These are phyloP conservation scores for Camelina hispida DNA, from an alignment of 345 rosid genomes.

Conservation along the genomic window DNA sequence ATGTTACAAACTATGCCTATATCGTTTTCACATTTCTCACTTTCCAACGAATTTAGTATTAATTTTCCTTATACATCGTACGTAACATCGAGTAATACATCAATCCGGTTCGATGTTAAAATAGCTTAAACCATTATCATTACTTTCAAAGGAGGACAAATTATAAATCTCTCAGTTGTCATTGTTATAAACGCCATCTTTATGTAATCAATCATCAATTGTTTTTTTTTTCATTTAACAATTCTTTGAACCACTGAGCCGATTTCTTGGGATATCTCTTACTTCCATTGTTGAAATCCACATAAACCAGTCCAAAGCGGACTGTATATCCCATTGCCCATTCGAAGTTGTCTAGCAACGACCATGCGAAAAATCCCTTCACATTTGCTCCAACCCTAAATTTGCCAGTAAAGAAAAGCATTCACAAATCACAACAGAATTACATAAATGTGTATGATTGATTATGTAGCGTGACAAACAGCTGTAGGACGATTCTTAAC, in stretches of 20 bases:
- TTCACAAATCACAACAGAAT: not conserved
- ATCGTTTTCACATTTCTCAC: not conserved
- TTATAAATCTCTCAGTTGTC: not conserved
- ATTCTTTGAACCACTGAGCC: constrained; percentile 39
- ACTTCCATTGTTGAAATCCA: constrained; percentile 44
- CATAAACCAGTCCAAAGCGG: constrained; percentile 51
- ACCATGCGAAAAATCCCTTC: constrained; percentile 54
- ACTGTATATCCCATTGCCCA: constrained; percentile 51
- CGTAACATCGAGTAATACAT: not conserved
- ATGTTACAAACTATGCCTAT: not conserved
- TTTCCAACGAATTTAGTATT: not conserved
- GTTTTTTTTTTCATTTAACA: constrained; percentile 30
- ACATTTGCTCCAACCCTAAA: constrained; percentile 51
- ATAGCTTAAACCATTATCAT: constrained; percentile 10
- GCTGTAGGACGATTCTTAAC: not conserved
- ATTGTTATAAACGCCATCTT: too few relatives aligned
- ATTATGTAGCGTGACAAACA: not conserved
- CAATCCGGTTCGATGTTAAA: not conserved
- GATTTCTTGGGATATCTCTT: constrained; percentile 47
- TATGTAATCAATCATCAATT: constrained; percentile 35
- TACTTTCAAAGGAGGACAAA: constrained; percentile 26
- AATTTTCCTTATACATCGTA: not conserved
- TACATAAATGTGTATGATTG: not conserved
- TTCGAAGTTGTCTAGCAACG: constrained; percentile 52
- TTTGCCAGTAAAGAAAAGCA: constrained; percentile 11